phyloP scores from a whole-genome alignment of 2,329 filamentous ascomycete species.

The Triangularia setosa region DNA sequence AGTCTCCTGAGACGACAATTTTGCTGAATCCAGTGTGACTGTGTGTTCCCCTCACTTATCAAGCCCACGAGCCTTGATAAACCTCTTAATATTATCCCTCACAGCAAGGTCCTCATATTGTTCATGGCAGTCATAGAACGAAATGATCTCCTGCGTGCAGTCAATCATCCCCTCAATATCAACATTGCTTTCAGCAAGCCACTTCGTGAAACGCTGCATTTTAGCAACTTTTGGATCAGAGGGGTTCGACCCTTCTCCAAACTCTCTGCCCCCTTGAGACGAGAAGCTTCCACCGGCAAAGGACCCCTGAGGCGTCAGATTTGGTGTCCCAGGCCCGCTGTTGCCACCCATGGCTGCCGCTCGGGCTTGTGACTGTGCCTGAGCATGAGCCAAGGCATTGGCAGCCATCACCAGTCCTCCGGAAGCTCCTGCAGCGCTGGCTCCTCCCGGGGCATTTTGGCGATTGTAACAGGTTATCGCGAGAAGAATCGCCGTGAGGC shows the following conservation, averaged over 20 bases:
- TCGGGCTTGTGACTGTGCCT: constrained; percentile 28
- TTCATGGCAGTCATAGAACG: constrained; percentile 71
- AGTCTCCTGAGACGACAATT: no score
- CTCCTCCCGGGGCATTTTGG: constrained; percentile 14
- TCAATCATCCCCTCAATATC: constrained; percentile 83
- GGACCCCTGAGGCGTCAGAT: constrained; percentile 18
- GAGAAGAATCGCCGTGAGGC: constrained; percentile 80
- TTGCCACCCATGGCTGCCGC: constrained; percentile 12
- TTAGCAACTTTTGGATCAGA: constrained; percentile 54
- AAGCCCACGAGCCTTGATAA: constrained; percentile 54
- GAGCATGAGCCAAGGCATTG: constrained; percentile 46
- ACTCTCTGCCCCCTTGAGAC: constrained; percentile 15
- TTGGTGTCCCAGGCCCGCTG: constrained; percentile 11
- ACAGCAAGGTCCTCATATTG: constrained; percentile 59
- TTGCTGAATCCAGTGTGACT: no score
- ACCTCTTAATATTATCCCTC: constrained; percentile 55
- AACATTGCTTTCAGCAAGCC: constrained; percentile 81
- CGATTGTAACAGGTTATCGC: constrained; percentile 56
- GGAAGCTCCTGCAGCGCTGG: constrained; percentile 15
- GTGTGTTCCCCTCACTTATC: constrained; percentile 41
- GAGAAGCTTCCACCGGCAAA: not conserved
- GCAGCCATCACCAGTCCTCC: constrained; percentile 48
- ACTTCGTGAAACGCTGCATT: constrained; percentile 64
- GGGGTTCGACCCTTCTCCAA: constrained; percentile 10
- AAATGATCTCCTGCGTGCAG: constrained; percentile 86